Conservation (phyloP, 169 alveolate genomes). For the Cytauxzoon felis region DNA sequence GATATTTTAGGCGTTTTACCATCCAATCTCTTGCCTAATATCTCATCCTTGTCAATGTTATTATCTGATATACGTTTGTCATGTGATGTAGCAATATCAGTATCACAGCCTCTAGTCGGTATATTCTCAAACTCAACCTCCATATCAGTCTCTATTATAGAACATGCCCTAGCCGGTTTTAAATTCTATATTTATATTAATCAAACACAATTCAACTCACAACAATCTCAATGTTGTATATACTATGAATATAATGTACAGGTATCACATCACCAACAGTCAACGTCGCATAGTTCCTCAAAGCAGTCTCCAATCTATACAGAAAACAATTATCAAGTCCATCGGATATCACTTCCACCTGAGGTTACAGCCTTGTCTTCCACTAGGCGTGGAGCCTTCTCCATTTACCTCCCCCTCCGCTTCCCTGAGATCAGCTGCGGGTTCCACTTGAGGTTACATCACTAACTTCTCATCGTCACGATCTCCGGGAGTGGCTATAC, state of each 20-base stretch:
- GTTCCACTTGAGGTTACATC: no score
- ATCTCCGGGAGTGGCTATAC: no score
- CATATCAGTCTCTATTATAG: slow-evolving; percentile 91
- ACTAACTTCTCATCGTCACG: no score
- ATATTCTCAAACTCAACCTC: slow-evolving; percentile 88
- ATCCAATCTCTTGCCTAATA: slow-evolving; percentile 49
- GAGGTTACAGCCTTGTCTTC: no score
- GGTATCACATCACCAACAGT: slow-evolving; percentile 89
- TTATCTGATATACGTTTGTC: background rate
- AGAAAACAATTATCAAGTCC: background rate
- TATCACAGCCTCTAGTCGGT: slow-evolving; percentile 68
- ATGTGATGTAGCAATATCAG: background rate
- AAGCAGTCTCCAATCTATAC: slow-evolving; percentile 82
- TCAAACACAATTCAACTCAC: slow-evolving; percentile 42
- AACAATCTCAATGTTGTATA: slow-evolving; percentile 85
- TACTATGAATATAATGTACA: slow-evolving; percentile 81
- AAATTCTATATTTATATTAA: slow-evolving; percentile 61
- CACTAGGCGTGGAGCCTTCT: no score
- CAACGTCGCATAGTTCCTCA: slow-evolving; percentile 87
- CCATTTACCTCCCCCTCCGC: no score
- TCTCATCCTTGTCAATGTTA: background rate
- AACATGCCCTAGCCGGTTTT: slow-evolving; percentile 87
- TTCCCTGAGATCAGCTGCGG: no score
- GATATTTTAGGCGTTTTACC: slow-evolving; percentile 39
- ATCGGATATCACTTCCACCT: no score